These are phyloP conservation scores for Candida suzukii DNA, from an alignment of 805 yeast genomes.

Conservation along the genomic window DNA sequence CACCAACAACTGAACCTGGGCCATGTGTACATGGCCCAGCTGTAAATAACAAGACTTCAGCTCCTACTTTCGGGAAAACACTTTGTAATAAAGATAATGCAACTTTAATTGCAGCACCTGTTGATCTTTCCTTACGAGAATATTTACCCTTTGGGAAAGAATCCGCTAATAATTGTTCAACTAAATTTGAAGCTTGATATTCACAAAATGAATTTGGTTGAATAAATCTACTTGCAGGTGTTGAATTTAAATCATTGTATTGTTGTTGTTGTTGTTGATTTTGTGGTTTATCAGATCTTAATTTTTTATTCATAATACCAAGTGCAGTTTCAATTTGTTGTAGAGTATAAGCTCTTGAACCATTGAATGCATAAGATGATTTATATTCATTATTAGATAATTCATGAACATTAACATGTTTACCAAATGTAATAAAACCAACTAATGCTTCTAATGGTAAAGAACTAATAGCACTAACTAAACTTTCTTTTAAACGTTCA, in stretches of 20 bases:
- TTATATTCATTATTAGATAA: constrained; percentile 29
- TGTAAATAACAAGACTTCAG: constrained; percentile 45
- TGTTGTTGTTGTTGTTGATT: constrained; percentile 12
- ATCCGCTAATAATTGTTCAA: constrained; percentile 43
- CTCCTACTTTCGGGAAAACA: constrained; percentile 41
- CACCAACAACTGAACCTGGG: constrained; percentile 54
- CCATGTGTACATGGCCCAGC: constrained; percentile 66
- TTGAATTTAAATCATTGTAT: neutral
- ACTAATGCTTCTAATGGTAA: constrained; percentile 50
- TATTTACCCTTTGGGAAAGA: constrained; percentile 38
- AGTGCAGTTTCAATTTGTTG: constrained; percentile 40
- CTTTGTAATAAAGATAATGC: constrained; percentile 30
- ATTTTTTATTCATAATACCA: constrained; percentile 31
- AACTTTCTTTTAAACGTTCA: constrained; percentile 42
- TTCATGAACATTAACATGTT: constrained; percentile 53
- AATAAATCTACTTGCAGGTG: constrained; percentile 33
- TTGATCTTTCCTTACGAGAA: constrained; percentile 45
- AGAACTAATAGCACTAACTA: constrained; percentile 32
- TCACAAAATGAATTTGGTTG: constrained; percentile 44
- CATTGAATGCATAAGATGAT: constrained; percentile 44
- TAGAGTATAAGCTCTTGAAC: constrained; percentile 40
- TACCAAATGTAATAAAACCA: constrained; percentile 54
- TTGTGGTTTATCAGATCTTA: constrained; percentile 1
- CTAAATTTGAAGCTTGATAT: constrained; percentile 38
- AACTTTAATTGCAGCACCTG: constrained; percentile 55